phyloP scores from a whole-genome alignment of 2,329 filamentous ascomycete species.

The Diplodia scrobiculata region DNA sequence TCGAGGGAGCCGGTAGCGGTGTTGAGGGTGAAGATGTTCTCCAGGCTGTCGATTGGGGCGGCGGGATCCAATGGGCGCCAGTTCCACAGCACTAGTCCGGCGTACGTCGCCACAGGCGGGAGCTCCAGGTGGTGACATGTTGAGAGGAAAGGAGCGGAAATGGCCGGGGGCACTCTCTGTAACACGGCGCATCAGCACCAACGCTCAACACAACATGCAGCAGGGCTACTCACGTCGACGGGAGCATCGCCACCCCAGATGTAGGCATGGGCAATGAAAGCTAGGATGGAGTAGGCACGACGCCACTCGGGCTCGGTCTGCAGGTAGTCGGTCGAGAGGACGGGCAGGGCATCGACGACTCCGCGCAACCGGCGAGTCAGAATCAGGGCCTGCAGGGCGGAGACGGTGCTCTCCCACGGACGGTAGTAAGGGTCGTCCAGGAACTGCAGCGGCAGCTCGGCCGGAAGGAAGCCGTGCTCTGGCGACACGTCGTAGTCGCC shows the following conservation, averaged over 20 bases:
- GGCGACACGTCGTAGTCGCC: constrained; percentile 36
- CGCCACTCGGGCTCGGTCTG: constrained; percentile 88
- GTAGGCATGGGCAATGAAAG: constrained; percentile 80
- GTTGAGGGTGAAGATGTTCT: constrained; percentile 83
- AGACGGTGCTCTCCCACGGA: constrained; percentile 85
- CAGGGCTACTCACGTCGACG: constrained; percentile 60
- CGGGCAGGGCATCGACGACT: constrained; percentile 76
- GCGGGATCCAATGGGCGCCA: constrained; percentile 87
- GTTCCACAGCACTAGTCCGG: constrained; percentile 92
- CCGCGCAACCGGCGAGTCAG: constrained; percentile 80
- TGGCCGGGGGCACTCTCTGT: constrained; percentile 70
- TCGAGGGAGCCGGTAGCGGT: constrained; percentile 94
- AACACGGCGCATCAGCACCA: constrained; percentile 8
- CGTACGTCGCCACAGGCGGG: constrained; percentile 91
- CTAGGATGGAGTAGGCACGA: constrained; percentile 76
- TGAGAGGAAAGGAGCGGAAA: constrained; percentile 79
- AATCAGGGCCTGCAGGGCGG: constrained; percentile 84
- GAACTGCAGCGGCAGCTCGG: constrained; percentile 73
- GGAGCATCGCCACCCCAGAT: constrained; percentile 83
- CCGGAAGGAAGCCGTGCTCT: constrained; percentile 82
- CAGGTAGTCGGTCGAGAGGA: constrained; percentile 80
- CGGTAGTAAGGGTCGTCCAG: constrained; percentile 91
- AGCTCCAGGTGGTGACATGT: constrained; percentile 79
- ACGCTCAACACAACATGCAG: neutral
- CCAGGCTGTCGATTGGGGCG: constrained; percentile 77